Conservation (phyloP, 176 grass and related monocot genomes). For the Tillandsia fasciculata region DNA sequence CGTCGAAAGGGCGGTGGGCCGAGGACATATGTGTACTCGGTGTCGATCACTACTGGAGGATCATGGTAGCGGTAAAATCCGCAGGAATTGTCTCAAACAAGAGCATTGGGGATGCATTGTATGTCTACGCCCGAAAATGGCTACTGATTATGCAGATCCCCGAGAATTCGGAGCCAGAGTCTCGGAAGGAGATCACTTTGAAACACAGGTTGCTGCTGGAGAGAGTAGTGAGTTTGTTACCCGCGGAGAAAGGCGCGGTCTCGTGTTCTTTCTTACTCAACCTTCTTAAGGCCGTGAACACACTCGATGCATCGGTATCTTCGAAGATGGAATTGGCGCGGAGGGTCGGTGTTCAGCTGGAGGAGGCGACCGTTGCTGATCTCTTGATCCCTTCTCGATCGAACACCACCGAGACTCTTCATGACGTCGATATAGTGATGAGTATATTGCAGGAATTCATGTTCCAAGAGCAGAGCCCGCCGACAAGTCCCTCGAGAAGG, state of each 20-base stretch:
- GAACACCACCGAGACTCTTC: slow-evolving; percentile 32
- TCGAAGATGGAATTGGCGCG: slow-evolving; percentile 52
- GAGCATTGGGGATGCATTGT: slow-evolving; percentile 63
- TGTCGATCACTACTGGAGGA: slow-evolving; percentile 83
- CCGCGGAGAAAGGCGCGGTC: slow-evolving; percentile 51
- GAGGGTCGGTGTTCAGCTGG: slow-evolving; percentile 59
- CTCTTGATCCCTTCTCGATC: slow-evolving; percentile 60
- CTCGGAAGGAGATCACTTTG: slow-evolving; percentile 31
- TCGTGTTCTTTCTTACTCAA: slow-evolving; percentile 71
- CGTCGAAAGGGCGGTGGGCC: slow-evolving; percentile 49
- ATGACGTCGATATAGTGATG: slow-evolving; percentile 58
- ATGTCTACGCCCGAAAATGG: slow-evolving; percentile 54
- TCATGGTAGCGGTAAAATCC: slow-evolving; percentile 85
- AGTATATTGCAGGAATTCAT: slow-evolving; percentile 72
- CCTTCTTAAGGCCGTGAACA: slow-evolving; percentile 74
- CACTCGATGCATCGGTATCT: slow-evolving; percentile 42
- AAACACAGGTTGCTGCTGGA: slow-evolving; percentile 62
- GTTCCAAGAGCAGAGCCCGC: slow-evolving; percentile 49
- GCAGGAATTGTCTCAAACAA: slow-evolving; percentile 51
- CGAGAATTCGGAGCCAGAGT: slow-evolving; percentile 21
- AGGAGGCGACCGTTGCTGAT: slow-evolving; percentile 58
- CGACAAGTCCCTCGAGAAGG: slow-evolving; percentile 32
- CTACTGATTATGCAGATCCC: slow-evolving; percentile 36
- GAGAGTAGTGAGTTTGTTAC: slow-evolving; percentile 79
- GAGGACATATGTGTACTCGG: slow-evolving; percentile 65